Base-by-base conservation (phyloP, 2,329 filamentous ascomycete genomes). In the Alternaria burnsii region DNA sequence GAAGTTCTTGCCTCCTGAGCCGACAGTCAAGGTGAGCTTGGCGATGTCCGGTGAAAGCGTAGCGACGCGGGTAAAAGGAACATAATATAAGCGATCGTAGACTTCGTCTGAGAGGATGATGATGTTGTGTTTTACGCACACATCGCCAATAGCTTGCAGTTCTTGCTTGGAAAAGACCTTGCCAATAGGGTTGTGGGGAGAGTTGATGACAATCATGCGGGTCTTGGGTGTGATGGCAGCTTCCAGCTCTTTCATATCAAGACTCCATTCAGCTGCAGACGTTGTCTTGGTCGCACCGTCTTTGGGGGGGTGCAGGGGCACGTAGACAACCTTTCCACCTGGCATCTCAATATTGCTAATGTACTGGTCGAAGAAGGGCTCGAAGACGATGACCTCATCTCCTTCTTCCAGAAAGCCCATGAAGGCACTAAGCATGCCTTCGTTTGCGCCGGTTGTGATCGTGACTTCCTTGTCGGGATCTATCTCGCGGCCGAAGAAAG, bases 281-380 rank as follows among this genome's bases (percentile, higher is more conserved):
- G 93, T 92, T 0, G 92, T 97, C 79, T 89, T 87, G 40, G 85
- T 87, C 5, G 88, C 90, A 52, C 95, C 95, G 46, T 93, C 89
- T 65, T 87, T 85, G 10, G 95, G 95, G 28, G 95, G 94, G 63
- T 95, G 91, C 76, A 99, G 84, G n/a, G 95, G 94, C 24, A 98
- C 94, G 76, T 97, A 98, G 70, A 94, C 90, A 66, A 98, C 92
- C 76, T 90, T 96, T 68, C 95, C 95, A 52, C 95, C 95, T 1
- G 95, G 89, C 94, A 99, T 98, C 80, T 97, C 92, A 66, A 99
- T 98, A 81, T 99, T 99, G 83, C 90, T 93, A 69, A 99, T 97
- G 78, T 98, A 97, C 89, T 99, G 95, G 80, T 99, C 95, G 77
- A 98, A 99, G 82, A 97, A 99, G 11, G 95, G 95, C 82, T 99